Evolutionary conservation across 1,139 yeast species (phyloP), one percentile per base, ranked within the genome.

Genomic region (Trichomonascaceae sp.): DNA sequence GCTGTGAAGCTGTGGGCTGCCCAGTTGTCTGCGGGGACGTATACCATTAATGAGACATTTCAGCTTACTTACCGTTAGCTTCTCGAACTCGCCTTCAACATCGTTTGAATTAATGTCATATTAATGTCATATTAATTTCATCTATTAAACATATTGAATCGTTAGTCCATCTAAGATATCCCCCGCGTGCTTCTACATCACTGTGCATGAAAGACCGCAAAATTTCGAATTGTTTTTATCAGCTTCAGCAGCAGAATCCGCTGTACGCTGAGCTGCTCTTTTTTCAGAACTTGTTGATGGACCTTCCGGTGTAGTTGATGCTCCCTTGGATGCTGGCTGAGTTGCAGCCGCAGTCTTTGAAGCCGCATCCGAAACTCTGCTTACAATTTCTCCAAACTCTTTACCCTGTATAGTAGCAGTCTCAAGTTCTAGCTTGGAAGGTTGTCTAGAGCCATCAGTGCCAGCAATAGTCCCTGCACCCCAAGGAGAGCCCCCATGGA

Each of bases 401-500:
- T 76, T 73, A 69, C 93, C 95, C 74, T 86, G 95, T 62, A 73
- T 73, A 53, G 66, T 63, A 52, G 87, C 91, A 61, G 87, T 65
- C 62, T 80, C 79, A 66, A 80, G 73, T 74, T 87, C 96, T 59
- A 85, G 74, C 53, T 75, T 80, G 57, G 81, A 64, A 55, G 93
- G 87, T 67, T 76, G 77, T 78, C 95, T 83, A 18, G 89, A 82
- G 63, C 96, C 96, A 64, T 85, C 93, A 56, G 79, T 77, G 62
- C 84, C 91, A 43, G 96, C 91, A 63, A 78, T 78, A 56, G 89
- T 75, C 66, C 95, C 95, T 51, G 96, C 89, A 73, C 96, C 96
- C 90, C 93, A 87, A 56, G 96, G 81, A 54, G 93, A 83, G 61
- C 86, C 86, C 68, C 95, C 96, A 69, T 85, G 95, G 56, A 82